phyloP scores from a whole-genome alignment of 2,329 filamentous ascomycete genomes.

The Grosmannia serpens region DNA sequence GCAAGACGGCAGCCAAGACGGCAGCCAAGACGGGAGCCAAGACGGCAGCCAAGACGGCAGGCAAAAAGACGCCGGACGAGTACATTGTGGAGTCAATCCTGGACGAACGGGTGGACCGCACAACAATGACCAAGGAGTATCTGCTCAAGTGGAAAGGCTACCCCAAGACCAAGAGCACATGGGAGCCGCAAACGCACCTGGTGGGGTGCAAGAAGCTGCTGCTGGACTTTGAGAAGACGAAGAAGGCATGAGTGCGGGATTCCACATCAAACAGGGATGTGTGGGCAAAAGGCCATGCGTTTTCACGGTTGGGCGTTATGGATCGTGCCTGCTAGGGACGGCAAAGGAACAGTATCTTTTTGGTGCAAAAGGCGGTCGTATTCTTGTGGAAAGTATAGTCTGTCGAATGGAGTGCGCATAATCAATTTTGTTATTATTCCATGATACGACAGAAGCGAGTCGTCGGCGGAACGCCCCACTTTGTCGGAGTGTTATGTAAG shows the following conservation, averaged over 20 bases:
- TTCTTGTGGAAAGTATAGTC: too few species aligned
- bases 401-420: too few species aligned
- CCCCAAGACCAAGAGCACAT: slow-evolving; percentile 31
- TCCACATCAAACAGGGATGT: neutral
- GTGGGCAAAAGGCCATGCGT: too few species aligned
- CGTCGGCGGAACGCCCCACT: too few species aligned
- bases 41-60: slow-evolving; percentile 6
- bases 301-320: too few species aligned
- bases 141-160: slow-evolving; percentile 44
- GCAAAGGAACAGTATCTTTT: too few species aligned
- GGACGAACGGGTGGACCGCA: slow-evolving; percentile 25
- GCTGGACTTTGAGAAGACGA: slow-evolving; percentile 23
- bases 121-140: slow-evolving; percentile 29
- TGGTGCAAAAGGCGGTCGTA: too few species aligned
- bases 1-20: neutral
- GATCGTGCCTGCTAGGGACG: too few species aligned
- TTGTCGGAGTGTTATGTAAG: too few species aligned
- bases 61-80: slow-evolving; percentile 11
- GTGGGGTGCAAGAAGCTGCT: slow-evolving; percentile 25
- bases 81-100: slow-evolving; percentile 39
- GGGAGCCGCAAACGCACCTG: slow-evolving; percentile 39
- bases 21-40: neutral
- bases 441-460: too few species aligned
- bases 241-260: slow-evolving; percentile 1
- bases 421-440: too few species aligned